Base-by-base conservation (phyloP, 2,329 filamentous ascomycete species). In the Aspergillus melleus region DNA sequence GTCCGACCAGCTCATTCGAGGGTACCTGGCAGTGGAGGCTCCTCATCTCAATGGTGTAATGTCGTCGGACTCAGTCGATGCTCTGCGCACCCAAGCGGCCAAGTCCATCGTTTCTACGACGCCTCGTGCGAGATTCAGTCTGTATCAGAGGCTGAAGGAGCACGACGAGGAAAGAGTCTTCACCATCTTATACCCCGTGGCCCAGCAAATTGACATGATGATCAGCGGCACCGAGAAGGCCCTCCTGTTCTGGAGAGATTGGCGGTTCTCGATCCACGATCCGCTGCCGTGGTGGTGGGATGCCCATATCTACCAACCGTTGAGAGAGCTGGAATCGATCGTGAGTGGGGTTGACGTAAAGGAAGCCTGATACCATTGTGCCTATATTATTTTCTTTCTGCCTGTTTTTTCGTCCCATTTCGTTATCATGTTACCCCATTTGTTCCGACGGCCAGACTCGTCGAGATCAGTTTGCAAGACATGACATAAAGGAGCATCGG, bases 211-310 rank as follows among this genome's bases (percentile, higher is more conserved):
- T 0, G 60, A 74, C 0, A 30, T 76, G 2, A 2, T 70, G 2
- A 55, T 57, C 10, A 64, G 60, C 6, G 64, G 71, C 42, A 32
- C 61, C 12, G 67, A 67, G 14, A 24, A 56, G 1, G 80, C 81
- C 51, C 46, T 85, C 0, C 19, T 80, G 0, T 75, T 75, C n/a
- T 86, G 83, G 83, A 81, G 82, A 55, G 82, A 87, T 19, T 82
- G 82, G 0, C 82, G 77, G 0, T 86, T 83, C 57, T 81, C 83
- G 52, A 50, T 69, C 1, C 82, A 80, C 75, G 86, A 88, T 70
- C 85, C 85, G 1, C 69, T 82, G 68, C 85, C 86, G 0, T 84
- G 80, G 66, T 82, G 84, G 73, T 82, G 81, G 76, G 71, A 86
- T 54, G 84, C 84, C 60, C 83, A 86, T 64, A 72, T 85, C 3